Evolutionary conservation across 768 basidiomycete species (phyloP).

Genomic region (Lactarius indigo): DNA sequence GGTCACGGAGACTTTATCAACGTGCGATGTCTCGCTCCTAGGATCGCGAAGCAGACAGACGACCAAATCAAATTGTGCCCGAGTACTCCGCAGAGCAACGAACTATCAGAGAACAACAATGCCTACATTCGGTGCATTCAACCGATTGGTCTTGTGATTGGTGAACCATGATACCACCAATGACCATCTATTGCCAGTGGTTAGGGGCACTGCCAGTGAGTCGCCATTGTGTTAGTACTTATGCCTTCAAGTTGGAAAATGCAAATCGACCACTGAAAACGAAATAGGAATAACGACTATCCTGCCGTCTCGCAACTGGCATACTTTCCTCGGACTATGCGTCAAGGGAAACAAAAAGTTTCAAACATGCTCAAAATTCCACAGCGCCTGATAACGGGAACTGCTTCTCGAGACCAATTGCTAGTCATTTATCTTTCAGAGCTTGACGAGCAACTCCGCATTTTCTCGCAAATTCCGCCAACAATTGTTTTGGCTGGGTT

Average conservation of each 20-base stretch:
- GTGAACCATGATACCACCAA: too few relatives aligned
- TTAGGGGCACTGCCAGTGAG: background rate
- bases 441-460: background rate
- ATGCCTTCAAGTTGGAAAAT: too few relatives aligned
- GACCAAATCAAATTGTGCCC: background rate
- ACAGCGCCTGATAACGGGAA: background rate
- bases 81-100: background rate
- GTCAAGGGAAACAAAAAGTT: background rate
- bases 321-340: background rate
- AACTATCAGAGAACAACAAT: background rate
- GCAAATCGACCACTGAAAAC: too few relatives aligned
- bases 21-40: background rate
- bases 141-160: too few relatives aligned
- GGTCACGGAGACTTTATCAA: background rate
- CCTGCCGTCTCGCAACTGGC: background rate
- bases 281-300: too few relatives aligned
- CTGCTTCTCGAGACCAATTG: background rate
- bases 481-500: too few relatives aligned
- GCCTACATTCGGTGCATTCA: background rate
- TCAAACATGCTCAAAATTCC: background rate
- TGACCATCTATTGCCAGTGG: background rate
- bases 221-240: too few relatives aligned
- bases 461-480: too few relatives aligned
- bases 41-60: background rate
- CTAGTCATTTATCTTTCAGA: background rate